Evolutionary conservation across 2,329 filamentous ascomycete species (phyloP).

Genomic region (Trichoderma sp.): DNA sequence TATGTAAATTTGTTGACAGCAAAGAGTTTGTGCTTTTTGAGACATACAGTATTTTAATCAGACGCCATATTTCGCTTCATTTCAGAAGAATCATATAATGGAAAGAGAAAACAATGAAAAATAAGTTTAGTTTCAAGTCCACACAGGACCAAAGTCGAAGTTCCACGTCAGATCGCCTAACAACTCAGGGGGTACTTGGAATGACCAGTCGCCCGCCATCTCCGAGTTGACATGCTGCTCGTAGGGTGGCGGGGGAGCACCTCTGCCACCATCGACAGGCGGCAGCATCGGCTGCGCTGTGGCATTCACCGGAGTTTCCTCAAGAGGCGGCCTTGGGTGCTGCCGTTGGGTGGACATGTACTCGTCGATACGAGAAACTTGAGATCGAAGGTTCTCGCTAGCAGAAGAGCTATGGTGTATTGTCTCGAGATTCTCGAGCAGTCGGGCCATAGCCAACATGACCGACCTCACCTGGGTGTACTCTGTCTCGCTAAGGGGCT

Average conservation of each 20-base stretch:
- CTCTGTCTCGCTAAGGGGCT: constrained; percentile 37
- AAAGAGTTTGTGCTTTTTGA: constrained; percentile 15
- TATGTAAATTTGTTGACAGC: constrained; percentile 20
- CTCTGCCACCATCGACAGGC: neutral
- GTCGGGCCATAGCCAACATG: constrained; percentile 39
- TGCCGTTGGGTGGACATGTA: constrained; percentile 33
- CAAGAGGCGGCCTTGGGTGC: constrained; percentile 7
- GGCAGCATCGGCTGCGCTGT: constrained; percentile 1
- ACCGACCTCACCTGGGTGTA: constrained; percentile 38
- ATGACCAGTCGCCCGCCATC: constrained; percentile 26
- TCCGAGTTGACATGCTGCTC: constrained; percentile 8
- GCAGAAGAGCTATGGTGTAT: constrained; percentile 34
- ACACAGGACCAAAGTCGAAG: constrained; percentile 26
- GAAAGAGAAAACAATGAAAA: neutral
- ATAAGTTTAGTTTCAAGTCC: neutral
- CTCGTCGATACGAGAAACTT: constrained; percentile 36
- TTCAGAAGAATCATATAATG: neutral
- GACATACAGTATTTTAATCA: neutral
- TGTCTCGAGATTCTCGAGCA: constrained; percentile 38
- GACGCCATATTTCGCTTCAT: neutral
- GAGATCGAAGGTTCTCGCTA: constrained; percentile 33
- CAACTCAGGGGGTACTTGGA: constrained; percentile 59
- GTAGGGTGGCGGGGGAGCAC: neutral
- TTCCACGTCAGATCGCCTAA: constrained; percentile 32
- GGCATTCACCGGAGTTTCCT: constrained; percentile 11